Evolutionary conservation across 2,329 filamentous ascomycete genomes (phyloP), one percentile per base, ranked within the genome.

Genomic region (Phialocephala sp.): DNA sequence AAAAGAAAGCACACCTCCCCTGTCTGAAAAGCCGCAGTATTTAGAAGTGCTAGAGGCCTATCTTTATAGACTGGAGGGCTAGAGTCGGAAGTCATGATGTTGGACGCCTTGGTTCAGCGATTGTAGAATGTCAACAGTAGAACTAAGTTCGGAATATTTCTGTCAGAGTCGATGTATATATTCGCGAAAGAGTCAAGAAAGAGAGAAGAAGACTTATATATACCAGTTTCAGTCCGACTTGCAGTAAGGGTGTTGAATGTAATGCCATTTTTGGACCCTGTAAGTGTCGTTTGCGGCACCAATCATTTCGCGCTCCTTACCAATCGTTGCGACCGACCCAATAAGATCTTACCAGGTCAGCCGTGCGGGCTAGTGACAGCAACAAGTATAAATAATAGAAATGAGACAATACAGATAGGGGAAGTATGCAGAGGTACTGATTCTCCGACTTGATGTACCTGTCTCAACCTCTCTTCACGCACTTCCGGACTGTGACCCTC

Each of bases 21-120:
- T 6, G 61, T 68, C 22, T 58, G 32, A 32, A 66, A 69, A n/a
- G 58, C 59, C 39, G 66, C 63, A 0, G 68, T 68, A 1, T 32
- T 8, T 22, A 69, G 64, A 2, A 66, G 39, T 24, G 55, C 36
- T 8, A 67, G 55, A 24, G 68, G 68, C 18, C 15, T 11, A 52
- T 69, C 68, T 4, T 4, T 36, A 55, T 69, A 66, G 11, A 62
- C 24, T 8, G 65, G 62, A 36, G 63, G 58, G 1, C 12, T 22
- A 57, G 39, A 15, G 2, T 37, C 54, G 18, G 52, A 35, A 22
- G 50, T 47, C 60, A 32, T 32, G 27, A 62, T 54, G 8, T 47
- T 41, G 24, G 11, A 24, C 9, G 37, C 37, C 37, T 41, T 41
- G 37, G 37, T 41, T 2, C 15, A 12, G 37, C 37, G 9, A 41